A percentile compares a stretch with the other conserved stretches of the same genome.
Conservation (phyloP, 139 green algal genomes). For the Mesotaenium endlicherianum region DNA sequence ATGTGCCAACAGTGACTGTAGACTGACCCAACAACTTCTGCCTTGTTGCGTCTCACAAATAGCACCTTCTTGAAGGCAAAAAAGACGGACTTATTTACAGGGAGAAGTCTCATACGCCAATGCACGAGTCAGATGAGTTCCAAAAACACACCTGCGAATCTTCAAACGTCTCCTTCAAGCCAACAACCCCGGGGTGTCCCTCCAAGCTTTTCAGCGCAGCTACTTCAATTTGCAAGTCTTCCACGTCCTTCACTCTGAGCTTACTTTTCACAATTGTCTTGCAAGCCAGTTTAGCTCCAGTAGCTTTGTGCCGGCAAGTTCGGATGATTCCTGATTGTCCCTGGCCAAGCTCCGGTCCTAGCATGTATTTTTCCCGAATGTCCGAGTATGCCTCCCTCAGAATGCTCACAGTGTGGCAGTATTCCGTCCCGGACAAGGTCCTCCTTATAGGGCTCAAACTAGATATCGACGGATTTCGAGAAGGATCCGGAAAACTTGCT, state of each 20-base stretch:
- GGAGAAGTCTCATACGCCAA: not conserved
- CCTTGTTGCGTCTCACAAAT: too few relatives aligned
- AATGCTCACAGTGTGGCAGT: too few relatives aligned
- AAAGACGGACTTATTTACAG: not conserved
- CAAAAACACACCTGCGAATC: not conserved
- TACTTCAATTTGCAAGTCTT: constrained; percentile 89
- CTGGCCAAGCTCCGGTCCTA: constrained; percentile 15
- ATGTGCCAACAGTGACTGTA: not conserved
- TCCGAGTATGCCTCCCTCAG: not conserved
- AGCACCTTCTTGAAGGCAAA: too few relatives aligned
- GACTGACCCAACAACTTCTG: not conserved
- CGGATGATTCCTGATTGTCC: constrained; percentile 18
- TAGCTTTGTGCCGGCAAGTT: not conserved
- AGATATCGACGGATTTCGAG: too few relatives aligned
- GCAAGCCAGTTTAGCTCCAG: constrained; percentile 68
- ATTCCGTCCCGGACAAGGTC: too few relatives aligned
- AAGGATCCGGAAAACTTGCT: too few relatives aligned
- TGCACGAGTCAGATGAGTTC: not conserved
- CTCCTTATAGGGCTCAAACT: too few relatives aligned
- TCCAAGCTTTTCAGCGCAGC: not conserved
- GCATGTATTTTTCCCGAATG: constrained; percentile 1
- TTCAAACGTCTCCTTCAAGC: not conserved
- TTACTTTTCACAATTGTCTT: constrained; percentile 92
- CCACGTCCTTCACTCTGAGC: constrained; percentile 81
- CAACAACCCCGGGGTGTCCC: not conserved